A percentile compares a stretch with the other conserved stretches of the same genome.
phyloP scores from a whole-genome alignment of 306 rosid genomes.

The Lathyrus tuberosus region DNA sequence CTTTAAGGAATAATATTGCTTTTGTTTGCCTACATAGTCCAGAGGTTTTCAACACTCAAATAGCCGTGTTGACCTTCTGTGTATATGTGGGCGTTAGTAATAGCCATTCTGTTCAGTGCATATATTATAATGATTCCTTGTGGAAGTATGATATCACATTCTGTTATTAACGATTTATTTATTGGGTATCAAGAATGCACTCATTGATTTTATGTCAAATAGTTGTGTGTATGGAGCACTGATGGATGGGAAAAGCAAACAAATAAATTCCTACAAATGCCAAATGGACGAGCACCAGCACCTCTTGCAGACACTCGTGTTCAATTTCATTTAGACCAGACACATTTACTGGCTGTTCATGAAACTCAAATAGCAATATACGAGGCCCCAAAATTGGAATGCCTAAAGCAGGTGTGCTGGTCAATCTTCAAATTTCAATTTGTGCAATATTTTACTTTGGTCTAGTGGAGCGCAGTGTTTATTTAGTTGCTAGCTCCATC shows the following conservation, averaged over 20 bases:
- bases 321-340: slow-evolving; percentile 94
- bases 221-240: slow-evolving; percentile 96
- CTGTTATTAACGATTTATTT: slow-evolving; percentile 1
- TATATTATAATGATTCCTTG: neutral
- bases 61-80: neutral
- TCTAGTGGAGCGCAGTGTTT: neutral
- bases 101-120: neutral
- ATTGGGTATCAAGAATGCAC: slow-evolving; percentile 15
- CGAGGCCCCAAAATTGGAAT: slow-evolving; percentile 88
- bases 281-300: slow-evolving; percentile 67
- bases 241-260: slow-evolving; percentile 96
- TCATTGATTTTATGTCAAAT: slow-evolving; percentile 42
- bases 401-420: slow-evolving; percentile 80
- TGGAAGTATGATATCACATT: neutral
- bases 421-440: neutral
- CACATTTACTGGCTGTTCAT: slow-evolving; percentile 83
- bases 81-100: neutral
- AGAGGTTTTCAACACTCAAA: neutral
- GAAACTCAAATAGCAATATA: slow-evolving; percentile 96
- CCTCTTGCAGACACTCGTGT: slow-evolving; percentile 89
- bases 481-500: slow-evolving; percentile 23
- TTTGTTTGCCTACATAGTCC: slow-evolving; percentile 10
- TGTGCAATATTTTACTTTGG: slow-evolving; percentile 31
- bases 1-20: slow-evolving; percentile 4
- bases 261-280: slow-evolving; percentile 73